Evolutionary conservation across 805 yeast species (phyloP).

Genomic region (Pichia thaimueangensis): DNA sequence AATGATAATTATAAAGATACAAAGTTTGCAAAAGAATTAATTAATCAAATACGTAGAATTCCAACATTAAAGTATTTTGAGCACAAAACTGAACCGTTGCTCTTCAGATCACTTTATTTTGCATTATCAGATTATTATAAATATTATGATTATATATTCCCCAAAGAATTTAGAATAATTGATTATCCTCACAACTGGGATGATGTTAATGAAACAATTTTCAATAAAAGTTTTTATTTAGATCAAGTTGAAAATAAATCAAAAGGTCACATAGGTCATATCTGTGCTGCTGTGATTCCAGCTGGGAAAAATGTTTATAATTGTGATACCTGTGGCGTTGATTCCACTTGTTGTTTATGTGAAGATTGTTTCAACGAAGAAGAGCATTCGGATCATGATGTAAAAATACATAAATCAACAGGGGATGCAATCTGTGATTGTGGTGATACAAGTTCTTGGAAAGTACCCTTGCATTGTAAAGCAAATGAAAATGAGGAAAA

Average conservation of each 20-base stretch:
- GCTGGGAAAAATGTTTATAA: constrained; percentile 62
- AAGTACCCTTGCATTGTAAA: constrained; percentile 42
- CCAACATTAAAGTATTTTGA: constrained; percentile 8
- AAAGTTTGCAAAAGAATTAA: constrained; percentile 4
- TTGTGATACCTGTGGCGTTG: constrained; percentile 71
- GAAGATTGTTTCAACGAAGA: constrained; percentile 62
- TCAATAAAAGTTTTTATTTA: constrained; percentile 20
- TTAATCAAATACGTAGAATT: constrained; percentile 8
- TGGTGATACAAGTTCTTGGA: constrained; percentile 67
- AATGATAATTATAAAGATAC: constrained; percentile 9
- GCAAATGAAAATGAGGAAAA: constrained; percentile 17
- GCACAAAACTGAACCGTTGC: constrained; percentile 5
- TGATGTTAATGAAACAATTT: constrained; percentile 16
- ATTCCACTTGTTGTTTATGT: constrained; percentile 74
- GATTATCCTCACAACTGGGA: constrained; percentile 24
- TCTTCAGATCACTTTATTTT: constrained; percentile 14
- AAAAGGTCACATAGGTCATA: constrained; percentile 48
- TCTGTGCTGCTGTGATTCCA: constrained; percentile 61
- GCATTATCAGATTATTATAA: constrained; percentile 12
- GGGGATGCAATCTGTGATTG: constrained; percentile 67
- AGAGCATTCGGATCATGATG: constrained; percentile 64
- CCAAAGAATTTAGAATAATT: background rate
- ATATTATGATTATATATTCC: constrained; percentile 10
- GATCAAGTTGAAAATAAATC: constrained; percentile 16
- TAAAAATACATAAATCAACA: constrained; percentile 42